Percentiles rank a stretch among this genome's conserved stretches.
phyloP scores from a whole-genome alignment of 179 eudicot genomes.

The Sideroxylon spinosum region DNA sequence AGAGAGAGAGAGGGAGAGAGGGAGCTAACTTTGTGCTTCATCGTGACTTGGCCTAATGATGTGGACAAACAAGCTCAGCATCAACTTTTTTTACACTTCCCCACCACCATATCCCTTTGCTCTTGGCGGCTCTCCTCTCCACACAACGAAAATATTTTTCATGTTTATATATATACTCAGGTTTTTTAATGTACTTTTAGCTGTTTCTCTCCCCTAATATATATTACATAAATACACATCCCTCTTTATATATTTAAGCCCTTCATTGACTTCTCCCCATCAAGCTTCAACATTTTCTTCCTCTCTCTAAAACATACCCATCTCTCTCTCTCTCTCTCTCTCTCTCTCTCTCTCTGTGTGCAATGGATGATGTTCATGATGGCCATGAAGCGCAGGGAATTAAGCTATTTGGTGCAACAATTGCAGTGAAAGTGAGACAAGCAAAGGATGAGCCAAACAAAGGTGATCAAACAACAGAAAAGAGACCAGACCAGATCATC shows the following conservation, averaged over 20 bases:
- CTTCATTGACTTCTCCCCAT: slow-evolving; percentile 14
- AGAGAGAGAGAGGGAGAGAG: too few species aligned
- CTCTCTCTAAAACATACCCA: not conserved
- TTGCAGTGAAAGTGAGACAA: slow-evolving; percentile 25
- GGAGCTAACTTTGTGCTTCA: not conserved
- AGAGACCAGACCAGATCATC: slow-evolving; percentile 53
- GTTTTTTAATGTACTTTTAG: not conserved
- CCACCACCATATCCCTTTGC: not conserved
- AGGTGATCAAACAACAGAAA: slow-evolving; percentile 22
- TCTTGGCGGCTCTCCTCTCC: not conserved
- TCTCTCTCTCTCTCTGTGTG: slow-evolving; percentile 16
- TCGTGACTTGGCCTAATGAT: slow-evolving; percentile 42
- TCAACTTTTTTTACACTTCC: slow-evolving; percentile 25
- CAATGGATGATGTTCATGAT: slow-evolving; percentile 32
- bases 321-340: slow-evolving; percentile 21
- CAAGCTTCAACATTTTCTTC: slow-evolving; percentile 1
- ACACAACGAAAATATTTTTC: too few species aligned
- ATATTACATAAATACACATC: too few species aligned
- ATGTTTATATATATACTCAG: too few species aligned
- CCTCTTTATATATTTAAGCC: slow-evolving; percentile 4
- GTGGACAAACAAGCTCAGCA: slow-evolving; percentile 51
- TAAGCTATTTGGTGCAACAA: slow-evolving; percentile 56
- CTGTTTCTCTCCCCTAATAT: slow-evolving; percentile 16
- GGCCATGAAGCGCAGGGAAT: slow-evolving; percentile 26
- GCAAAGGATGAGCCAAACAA: slow-evolving; percentile 33